These are phyloP conservation scores for Coemansia sp. DNA, from an alignment of 192 early-diverging fungal species.

Conservation along the genomic window DNA sequence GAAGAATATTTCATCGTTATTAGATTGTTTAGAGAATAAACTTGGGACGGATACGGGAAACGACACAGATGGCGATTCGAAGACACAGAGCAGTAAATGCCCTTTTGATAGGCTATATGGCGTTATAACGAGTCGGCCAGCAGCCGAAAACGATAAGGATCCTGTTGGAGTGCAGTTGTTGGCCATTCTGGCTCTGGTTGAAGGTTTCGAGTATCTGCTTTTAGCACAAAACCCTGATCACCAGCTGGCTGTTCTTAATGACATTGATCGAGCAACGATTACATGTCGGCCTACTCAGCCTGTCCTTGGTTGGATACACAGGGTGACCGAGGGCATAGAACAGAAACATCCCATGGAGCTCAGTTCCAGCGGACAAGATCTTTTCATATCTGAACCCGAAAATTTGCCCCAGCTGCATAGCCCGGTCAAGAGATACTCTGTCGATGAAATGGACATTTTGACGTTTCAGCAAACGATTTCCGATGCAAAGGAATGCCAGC, in stretches of 20 bases:
- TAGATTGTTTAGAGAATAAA: background rate
- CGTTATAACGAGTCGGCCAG: constrained; percentile 2
- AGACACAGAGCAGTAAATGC: too few species aligned
- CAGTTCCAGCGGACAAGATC: background rate
- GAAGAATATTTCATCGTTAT: background rate
- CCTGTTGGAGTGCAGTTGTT: constrained; percentile 16
- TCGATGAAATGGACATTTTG: constrained; percentile 9
- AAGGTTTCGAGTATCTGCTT: constrained; percentile 15
- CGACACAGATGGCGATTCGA: too few species aligned
- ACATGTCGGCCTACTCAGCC: constrained; percentile 7
- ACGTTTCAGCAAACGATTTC: constrained; percentile 20
- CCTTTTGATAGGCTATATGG: constrained; percentile 1
- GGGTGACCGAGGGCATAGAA: constrained; percentile 14
- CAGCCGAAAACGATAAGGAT: constrained; percentile 11
- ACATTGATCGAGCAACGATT: constrained; percentile 25
- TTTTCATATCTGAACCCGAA: background rate
- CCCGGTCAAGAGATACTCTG: constrained; percentile 11
- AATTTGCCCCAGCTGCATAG: background rate
- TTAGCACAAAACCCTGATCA: background rate
- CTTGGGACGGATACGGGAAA: background rate
- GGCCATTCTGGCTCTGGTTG: constrained; percentile 13
- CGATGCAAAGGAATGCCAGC: background rate
- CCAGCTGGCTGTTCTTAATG: constrained; percentile 12
- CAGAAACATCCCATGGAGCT: background rate
- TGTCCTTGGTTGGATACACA: constrained; percentile 26